Conservation (phyloP, 1,139 yeast genomes). For the Candida labiduridarum region DNA sequence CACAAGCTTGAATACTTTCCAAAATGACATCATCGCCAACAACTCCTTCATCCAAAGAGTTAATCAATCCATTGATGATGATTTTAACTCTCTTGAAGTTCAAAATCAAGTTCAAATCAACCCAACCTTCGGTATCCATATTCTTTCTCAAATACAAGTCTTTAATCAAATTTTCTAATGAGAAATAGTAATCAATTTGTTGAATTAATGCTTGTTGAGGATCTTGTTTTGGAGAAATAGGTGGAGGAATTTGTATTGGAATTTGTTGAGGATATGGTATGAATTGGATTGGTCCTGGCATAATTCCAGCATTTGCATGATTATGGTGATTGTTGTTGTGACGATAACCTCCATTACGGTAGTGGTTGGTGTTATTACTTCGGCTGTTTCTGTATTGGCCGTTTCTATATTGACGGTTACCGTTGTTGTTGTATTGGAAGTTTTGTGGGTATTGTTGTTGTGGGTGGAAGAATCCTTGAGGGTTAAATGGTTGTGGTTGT, state of each 20-base stretch:
- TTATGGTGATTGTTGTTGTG: slow-evolving; percentile 9
- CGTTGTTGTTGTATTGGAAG: slow-evolving; percentile 23
- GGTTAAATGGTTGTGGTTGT: slow-evolving; percentile 22
- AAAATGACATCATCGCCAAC: slow-evolving; percentile 29
- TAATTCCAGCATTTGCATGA: slow-evolving; percentile 5
- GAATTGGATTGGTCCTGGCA: slow-evolving; percentile 9
- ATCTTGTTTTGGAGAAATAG: slow-evolving; percentile 51
- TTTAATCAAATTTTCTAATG: slow-evolving; percentile 81
- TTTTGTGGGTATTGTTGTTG: slow-evolving; percentile 25
- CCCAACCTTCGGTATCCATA: slow-evolving; percentile 76
- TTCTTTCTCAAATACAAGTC: slow-evolving; percentile 77
- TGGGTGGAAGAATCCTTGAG: slow-evolving; percentile 26
- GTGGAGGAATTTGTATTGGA: slow-evolving; percentile 47
- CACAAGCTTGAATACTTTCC: slow-evolving; percentile 37
- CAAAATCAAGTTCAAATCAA: slow-evolving; percentile 63
- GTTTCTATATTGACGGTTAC: slow-evolving; percentile 10
- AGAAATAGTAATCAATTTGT: slow-evolving; percentile 88
- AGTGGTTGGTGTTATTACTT: slow-evolving; percentile 13
- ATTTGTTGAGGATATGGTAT: slow-evolving; percentile 17
- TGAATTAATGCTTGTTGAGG: slow-evolving; percentile 52
- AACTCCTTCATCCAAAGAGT: slow-evolving; percentile 26
- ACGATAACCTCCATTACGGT: slow-evolving; percentile 14
- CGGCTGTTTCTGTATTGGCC: slow-evolving; percentile 12
- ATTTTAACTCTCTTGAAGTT: slow-evolving; percentile 74
- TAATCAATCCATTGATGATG: slow-evolving; percentile 45